phyloP scores from a whole-genome alignment of 495 filamentous ascomycete species.

The Staphylotrichum tortipilum region DNA sequence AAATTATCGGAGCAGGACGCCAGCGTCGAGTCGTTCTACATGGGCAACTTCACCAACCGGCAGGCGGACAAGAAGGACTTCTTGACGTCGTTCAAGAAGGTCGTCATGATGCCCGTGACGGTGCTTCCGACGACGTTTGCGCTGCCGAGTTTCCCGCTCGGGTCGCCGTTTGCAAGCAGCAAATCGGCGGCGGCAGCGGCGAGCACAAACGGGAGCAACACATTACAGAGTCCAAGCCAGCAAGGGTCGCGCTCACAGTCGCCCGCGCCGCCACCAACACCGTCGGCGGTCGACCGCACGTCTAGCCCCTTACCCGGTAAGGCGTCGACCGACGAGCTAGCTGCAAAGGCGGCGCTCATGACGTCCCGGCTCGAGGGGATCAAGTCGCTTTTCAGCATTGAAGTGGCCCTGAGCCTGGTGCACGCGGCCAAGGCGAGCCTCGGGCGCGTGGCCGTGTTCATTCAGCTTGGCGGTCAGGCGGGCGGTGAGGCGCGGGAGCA shows the following conservation, averaged over 20 bases:
- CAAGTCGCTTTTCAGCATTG: slow-evolving; percentile 87
- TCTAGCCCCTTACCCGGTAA: slow-evolving; percentile 47
- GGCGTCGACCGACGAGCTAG: slow-evolving; percentile 80
- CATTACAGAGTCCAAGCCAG: slow-evolving; percentile 22
- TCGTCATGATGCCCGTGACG: slow-evolving; percentile 96
- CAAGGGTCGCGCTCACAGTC: slow-evolving; percentile 41
- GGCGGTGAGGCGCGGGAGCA: slow-evolving; percentile 81
- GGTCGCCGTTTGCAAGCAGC: slow-evolving; percentile 33
- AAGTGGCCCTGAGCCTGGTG: slow-evolving; percentile 81
- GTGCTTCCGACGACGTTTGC: slow-evolving; percentile 53
- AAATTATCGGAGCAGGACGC: slow-evolving; percentile 86
- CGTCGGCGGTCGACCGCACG: slow-evolving; percentile 17
- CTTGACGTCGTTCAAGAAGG: slow-evolving; percentile 92
- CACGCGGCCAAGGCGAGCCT: slow-evolving; percentile 85
- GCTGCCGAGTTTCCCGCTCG: slow-evolving; percentile 44
- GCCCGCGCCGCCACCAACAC: slow-evolving; percentile 16
- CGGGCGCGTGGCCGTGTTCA: slow-evolving; percentile 76
- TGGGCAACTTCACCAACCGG: slow-evolving; percentile 77
- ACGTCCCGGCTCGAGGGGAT: slow-evolving; percentile 89
- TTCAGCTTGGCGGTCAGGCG: slow-evolving; percentile 64
- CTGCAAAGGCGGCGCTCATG: slow-evolving; percentile 95
- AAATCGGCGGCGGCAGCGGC: slow-evolving; percentile 31
- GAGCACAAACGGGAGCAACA: slow-evolving; percentile 19
- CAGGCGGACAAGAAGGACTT: slow-evolving; percentile 97
- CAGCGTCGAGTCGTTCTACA: slow-evolving; percentile 84